These are phyloP conservation scores for Grigorovia jiainica DNA, from an alignment of 805 yeast species.

Conservation along the genomic window DNA sequence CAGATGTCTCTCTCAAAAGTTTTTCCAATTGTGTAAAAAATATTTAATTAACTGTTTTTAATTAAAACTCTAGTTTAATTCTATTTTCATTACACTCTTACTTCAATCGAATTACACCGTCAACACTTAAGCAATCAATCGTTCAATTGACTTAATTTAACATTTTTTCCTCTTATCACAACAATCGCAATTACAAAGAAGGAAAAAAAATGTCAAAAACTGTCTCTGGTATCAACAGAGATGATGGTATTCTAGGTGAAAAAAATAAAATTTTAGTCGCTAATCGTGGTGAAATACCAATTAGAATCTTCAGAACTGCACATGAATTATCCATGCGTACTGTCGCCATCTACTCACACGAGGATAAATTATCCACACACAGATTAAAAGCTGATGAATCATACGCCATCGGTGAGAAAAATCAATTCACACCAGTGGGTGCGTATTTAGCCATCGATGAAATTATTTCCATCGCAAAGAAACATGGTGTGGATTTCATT, in stretches of 20 bases:
- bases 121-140: too few species aligned
- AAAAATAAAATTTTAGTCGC: conserved; percentile 62
- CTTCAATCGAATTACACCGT: too few species aligned
- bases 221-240: conserved; percentile 17
- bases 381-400: conserved; percentile 91
- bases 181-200: too few species aligned
- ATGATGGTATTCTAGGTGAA: conserved; percentile 30
- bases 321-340: conserved; percentile 96
- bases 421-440: conserved; percentile 89
- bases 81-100: too few species aligned
- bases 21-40: too few species aligned
- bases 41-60: too few species aligned
- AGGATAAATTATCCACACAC: conserved; percentile 91
- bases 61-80: too few species aligned
- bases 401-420: conserved; percentile 80
- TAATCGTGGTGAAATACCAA: conserved; percentile 79
- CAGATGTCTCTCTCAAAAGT: too few species aligned
- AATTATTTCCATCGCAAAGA: conserved; percentile 75
- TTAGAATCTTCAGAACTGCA: conserved; percentile 89
- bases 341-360: conserved; percentile 93
- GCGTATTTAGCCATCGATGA: conserved; percentile 95
- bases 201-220: conserved; percentile 6
- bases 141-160: too few species aligned
- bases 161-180: too few species aligned
- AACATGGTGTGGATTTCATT: conserved; percentile 72